These are phyloP conservation scores for Microdochium trichocladiopsis DNA, from an alignment of 2,329 filamentous ascomycete species.

Conservation along the genomic window DNA sequence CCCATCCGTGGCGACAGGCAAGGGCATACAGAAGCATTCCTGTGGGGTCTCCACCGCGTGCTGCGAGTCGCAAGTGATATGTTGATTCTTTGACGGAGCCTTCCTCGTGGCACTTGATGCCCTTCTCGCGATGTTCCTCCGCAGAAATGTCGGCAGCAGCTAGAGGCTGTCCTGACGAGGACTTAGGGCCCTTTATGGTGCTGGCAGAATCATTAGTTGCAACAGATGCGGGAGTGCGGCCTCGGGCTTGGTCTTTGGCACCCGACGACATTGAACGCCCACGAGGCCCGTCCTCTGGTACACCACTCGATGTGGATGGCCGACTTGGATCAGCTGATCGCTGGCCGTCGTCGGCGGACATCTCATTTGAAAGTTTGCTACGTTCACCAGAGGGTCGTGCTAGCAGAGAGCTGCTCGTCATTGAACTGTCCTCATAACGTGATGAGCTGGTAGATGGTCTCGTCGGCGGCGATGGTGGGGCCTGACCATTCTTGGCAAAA, in stretches of 20 bases:
- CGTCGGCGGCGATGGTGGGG: conserved; percentile 55
- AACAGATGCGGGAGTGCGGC: conserved; percentile 38
- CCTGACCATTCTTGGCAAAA: conserved; percentile 31
- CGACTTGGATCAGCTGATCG: conserved; percentile 36
- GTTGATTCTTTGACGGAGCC: conserved; percentile 89
- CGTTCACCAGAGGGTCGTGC: conserved; percentile 41
- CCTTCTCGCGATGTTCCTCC: conserved; percentile 85
- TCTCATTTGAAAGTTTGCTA: conserved; percentile 42
- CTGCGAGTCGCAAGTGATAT: conserved; percentile 88
- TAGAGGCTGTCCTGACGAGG: conserved; percentile 38
- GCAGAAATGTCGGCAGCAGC: conserved; percentile 65
- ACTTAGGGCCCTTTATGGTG: conserved; percentile 40
- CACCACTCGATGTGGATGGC: conserved; percentile 36
- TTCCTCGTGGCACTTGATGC: conserved; percentile 82
- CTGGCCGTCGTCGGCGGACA: conserved; percentile 29
- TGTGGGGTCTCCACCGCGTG: conserved; percentile 77
- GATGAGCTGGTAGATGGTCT: conserved; percentile 50
- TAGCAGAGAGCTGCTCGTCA: conserved; percentile 29
- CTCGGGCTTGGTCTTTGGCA: conserved; percentile 29
- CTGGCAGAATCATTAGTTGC: conserved; percentile 47
- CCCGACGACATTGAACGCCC: conserved; percentile 34
- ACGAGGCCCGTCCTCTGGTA: conserved; percentile 41
- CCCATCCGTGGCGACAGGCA: conserved; percentile 94
- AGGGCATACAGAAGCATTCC: conserved; percentile 95
- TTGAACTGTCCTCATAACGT: conserved; percentile 21